Percentiles rank a stretch among this genome's conserved stretches.
Conservation (phyloP, 495 filamentous ascomycete species). For the Penicillium paradoxum region DNA sequence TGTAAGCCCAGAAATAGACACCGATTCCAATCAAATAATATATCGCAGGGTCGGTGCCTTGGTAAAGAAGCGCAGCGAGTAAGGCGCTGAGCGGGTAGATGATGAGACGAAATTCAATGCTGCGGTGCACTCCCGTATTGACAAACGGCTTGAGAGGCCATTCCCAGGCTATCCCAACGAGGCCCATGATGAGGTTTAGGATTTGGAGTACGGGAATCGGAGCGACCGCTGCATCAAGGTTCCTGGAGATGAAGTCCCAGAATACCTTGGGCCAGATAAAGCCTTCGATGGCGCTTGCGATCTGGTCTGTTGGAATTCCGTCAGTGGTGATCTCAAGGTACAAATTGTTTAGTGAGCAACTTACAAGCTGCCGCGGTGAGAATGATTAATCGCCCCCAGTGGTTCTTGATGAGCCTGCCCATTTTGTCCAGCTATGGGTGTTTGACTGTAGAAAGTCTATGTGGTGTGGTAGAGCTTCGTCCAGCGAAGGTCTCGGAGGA, state of each 20-base stretch:
- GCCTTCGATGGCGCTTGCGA: slow-evolving; percentile 73
- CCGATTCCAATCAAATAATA: slow-evolving; percentile 86
- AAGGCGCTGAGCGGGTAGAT: slow-evolving; percentile 79
- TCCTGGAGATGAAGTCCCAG: slow-evolving; percentile 94
- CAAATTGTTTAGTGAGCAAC: slow-evolving; percentile 26
- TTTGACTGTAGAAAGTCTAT: slow-evolving; percentile 1
- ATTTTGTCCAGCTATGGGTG: slow-evolving; percentile 48
- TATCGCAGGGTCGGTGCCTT: slow-evolving; percentile 84
- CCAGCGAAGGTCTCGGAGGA: slow-evolving; percentile 19
- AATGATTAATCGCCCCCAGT: slow-evolving; percentile 91
- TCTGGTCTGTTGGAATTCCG: slow-evolving; percentile 59
- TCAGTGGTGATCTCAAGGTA: background rate
- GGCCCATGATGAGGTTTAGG: slow-evolving; percentile 86
- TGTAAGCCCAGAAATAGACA: slow-evolving; percentile 95
- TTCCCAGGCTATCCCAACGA: slow-evolving; percentile 81
- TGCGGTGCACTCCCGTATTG: slow-evolving; percentile 71
- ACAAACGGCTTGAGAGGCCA: slow-evolving; percentile 69
- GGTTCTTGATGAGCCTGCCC: slow-evolving; percentile 98
- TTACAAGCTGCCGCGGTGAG: slow-evolving; percentile 79
- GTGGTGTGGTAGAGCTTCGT: slow-evolving; percentile 14
- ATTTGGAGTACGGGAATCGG: slow-evolving; percentile 88
- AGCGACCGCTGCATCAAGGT: slow-evolving; percentile 78
- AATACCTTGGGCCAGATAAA: slow-evolving; percentile 99
- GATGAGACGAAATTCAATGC: slow-evolving; percentile 78
- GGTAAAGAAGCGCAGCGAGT: slow-evolving; percentile 74